These are phyloP conservation scores for Umbelopsis sp. DNA, from an alignment of 192 early-diverging fungal genomes.

Conservation along the genomic window DNA sequence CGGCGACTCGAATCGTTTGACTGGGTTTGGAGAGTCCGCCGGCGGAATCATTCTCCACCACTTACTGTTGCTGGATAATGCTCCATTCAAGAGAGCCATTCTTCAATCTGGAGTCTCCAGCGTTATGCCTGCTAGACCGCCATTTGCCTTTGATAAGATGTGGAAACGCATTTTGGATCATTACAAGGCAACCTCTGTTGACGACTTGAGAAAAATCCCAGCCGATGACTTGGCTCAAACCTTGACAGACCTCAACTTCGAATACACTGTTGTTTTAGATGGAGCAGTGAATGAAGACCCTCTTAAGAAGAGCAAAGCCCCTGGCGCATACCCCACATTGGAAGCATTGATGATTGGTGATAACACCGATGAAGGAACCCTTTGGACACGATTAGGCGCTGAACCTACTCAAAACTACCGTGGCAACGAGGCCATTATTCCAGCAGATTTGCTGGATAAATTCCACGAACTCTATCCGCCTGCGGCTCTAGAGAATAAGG, in stretches of 20 bases:
- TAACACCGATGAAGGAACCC: neutral
- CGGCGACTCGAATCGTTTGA: conserved; percentile 56
- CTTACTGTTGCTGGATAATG: conserved; percentile 26
- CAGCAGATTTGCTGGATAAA: neutral
- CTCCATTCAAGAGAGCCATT: conserved; percentile 29
- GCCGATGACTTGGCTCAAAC: neutral
- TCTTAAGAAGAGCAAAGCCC: neutral
- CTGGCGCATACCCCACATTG: neutral
- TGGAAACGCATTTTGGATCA: neutral
- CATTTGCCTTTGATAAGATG: neutral
- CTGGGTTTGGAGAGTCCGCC: conserved; percentile 62
- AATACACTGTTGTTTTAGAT: neutral
- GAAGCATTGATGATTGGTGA: conserved; percentile 1
- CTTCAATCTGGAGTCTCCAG: conserved; percentile 31
- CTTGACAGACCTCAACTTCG: neutral
- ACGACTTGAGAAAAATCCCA: conserved; percentile 1
- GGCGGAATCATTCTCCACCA: conserved; percentile 39
- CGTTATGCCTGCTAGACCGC: conserved; percentile 22
- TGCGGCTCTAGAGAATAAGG: neutral
- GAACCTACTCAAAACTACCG: neutral
- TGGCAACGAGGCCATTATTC: neutral
- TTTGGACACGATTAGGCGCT: neutral
- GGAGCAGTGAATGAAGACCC: neutral
- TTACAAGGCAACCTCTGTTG: neutral
- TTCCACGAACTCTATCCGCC: conserved; percentile 3